A percentile compares a stretch with the other conserved stretches of the same genome.
phyloP scores from a whole-genome alignment of 805 yeast genomes.

The Vanderwaltozyma polyspora region DNA sequence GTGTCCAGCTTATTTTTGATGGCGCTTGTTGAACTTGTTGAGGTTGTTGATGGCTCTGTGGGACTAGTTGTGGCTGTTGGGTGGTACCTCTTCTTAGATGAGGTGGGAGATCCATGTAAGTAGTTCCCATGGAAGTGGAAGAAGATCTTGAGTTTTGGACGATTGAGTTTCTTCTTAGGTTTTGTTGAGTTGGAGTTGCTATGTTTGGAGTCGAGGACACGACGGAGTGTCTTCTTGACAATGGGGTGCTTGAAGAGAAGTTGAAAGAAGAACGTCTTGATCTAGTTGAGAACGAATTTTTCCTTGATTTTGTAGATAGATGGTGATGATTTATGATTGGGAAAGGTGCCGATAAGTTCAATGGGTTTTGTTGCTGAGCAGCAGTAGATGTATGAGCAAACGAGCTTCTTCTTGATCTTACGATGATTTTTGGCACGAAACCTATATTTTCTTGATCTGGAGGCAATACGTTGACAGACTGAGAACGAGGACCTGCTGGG shows the following conservation, averaged over 20 bases:
- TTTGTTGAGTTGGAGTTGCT: constrained; percentile 1
- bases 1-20: constrained; percentile 29
- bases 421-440: constrained; percentile 27
- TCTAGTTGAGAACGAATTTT: constrained; percentile 23
- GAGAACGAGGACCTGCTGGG: background rate
- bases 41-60: constrained; percentile 3
- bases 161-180: constrained; percentile 3
- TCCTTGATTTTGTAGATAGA: constrained; percentile 20
- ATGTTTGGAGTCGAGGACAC: constrained; percentile 10
- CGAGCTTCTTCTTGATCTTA: constrained; percentile 26
- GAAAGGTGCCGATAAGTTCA: background rate
- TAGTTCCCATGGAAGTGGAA: no score
- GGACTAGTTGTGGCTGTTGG: no score
- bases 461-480: background rate
- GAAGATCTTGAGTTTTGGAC: background rate
- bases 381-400: constrained; percentile 9
- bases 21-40: background rate
- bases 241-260: constrained; percentile 10
- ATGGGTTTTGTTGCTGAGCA: background rate
- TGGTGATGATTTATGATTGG: constrained; percentile 5
- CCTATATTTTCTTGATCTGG: constrained; percentile 23
- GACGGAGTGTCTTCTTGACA: constrained; percentile 23
- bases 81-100: constrained; percentile 4
- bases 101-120: constrained; percentile 14
- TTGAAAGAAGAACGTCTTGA: constrained; percentile 25